phyloP scores from a whole-genome alignment of 225 moss, liverwort and hornwort species.

The Takakia lepidozioides region DNA sequence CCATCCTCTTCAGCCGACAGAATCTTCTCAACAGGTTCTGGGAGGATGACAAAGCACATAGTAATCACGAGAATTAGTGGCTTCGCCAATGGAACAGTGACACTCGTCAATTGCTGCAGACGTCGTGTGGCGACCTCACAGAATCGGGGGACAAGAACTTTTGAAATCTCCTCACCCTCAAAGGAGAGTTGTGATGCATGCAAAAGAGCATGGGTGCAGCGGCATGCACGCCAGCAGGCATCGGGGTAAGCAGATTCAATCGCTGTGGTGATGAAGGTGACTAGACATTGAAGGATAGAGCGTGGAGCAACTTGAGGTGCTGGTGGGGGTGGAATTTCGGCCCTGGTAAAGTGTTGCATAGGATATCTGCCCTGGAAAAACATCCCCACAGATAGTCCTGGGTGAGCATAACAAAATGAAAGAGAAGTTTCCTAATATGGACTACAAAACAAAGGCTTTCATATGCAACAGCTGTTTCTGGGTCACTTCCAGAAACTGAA shows the following conservation, averaged over 20 bases:
- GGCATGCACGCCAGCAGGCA: slow-evolving; percentile 91
- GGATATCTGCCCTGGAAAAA: slow-evolving; percentile 79
- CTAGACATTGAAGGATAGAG: slow-evolving; percentile 74
- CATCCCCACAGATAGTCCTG: too few relatives aligned
- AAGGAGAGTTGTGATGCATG: slow-evolving; percentile 81
- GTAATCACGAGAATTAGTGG: slow-evolving; percentile 84
- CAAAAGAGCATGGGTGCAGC: slow-evolving; percentile 75
- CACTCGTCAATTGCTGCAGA: slow-evolving; percentile 56
- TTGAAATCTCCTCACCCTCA: slow-evolving; percentile 72
- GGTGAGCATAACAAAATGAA: too few relatives aligned
- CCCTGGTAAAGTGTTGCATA: slow-evolving; percentile 54
- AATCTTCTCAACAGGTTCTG: slow-evolving; percentile 67
- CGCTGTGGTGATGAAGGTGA: slow-evolving; percentile 59
- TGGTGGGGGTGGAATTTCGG: slow-evolving; percentile 30
- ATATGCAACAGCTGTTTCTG: too few relatives aligned
- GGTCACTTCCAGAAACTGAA: too few relatives aligned
- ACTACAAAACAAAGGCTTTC: too few relatives aligned
- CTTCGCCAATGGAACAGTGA: slow-evolving; percentile 77
- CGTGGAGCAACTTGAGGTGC: slow-evolving; percentile 32
- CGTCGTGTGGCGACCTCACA: slow-evolving; percentile 60
- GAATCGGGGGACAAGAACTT: slow-evolving; percentile 51
- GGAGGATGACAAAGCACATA: slow-evolving; percentile 67
- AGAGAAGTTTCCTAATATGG: too few relatives aligned
- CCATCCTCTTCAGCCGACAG: slow-evolving; percentile 54
- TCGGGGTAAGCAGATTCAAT: slow-evolving; percentile 87